These are phyloP conservation scores for Rhytidhysteron rufulum DNA, from an alignment of 2,329 filamentous ascomycete species.

Conservation along the genomic window DNA sequence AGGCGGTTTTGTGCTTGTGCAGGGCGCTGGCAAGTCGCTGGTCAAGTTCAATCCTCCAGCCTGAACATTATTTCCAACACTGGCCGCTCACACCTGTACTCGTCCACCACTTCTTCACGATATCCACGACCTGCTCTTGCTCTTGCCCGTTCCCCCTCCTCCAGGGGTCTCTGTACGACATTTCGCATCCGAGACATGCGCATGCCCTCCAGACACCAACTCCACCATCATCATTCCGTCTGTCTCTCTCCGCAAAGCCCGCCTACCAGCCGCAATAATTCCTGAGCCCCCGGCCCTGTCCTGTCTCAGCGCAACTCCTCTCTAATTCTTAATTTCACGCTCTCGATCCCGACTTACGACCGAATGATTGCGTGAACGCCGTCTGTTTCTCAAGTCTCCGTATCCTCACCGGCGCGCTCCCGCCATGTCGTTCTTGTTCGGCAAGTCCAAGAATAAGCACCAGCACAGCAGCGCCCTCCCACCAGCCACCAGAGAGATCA, in stretches of 20 bases:
- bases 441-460: constrained; percentile 43
- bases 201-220: too few relatives aligned
- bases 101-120: too few relatives aligned
- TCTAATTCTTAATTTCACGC: constrained; percentile 6
- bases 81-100: too few relatives aligned
- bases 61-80: too few relatives aligned
- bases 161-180: too few relatives aligned
- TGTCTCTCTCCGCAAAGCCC: constrained; percentile 4
- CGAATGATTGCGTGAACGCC: constrained; percentile 32
- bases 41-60: too few relatives aligned
- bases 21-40: too few relatives aligned
- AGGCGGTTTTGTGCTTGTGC: too few relatives aligned
- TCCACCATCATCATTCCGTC: constrained; percentile 9
- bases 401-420: constrained; percentile 16
- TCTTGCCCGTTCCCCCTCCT: not conserved
- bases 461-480: constrained; percentile 44
- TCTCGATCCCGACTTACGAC: constrained; percentile 9
- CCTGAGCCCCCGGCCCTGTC: constrained; percentile 11
- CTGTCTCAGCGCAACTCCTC: constrained; percentile 4
- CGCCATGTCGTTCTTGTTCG: constrained; percentile 53
- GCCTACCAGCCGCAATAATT: constrained; percentile 7
- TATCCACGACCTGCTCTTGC: too few relatives aligned
- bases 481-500: constrained; percentile 53
- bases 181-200: constrained; percentile 9
- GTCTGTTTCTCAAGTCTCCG: constrained; percentile 11